Evolutionary conservation across 73 alveolate species (phyloP), one percentile per base, ranked within the genome.

Genomic region (Paraurostyla sp.): DNA sequence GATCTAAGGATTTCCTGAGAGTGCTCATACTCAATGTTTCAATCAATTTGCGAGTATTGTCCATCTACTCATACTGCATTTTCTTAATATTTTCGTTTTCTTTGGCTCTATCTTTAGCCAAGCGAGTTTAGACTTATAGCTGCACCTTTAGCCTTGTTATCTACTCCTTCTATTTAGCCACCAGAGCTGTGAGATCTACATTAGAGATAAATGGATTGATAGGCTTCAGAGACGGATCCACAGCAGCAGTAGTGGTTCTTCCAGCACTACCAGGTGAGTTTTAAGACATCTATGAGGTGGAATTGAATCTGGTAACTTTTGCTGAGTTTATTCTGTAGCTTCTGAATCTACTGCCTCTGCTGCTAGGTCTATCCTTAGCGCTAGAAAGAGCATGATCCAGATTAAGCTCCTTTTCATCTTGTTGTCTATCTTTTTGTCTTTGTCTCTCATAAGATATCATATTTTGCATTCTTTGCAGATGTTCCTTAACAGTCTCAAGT

Each of bases 401-500:
- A n/a, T n/a, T n/a, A n/a, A n/a, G n/a, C n/a, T n/a, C n/a, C n/a
- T n/a, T n/a, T n/a, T n/a, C n/a, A n/a, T n/a, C n/a, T n/a, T n/a
- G 56, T 1, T 38, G 15, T 6, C 41, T 65, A 7, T 38, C 23
- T 32, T 36, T 38, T 16, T 1, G 13, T 38, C 36, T 18, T 33
- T 65, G 18, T 25, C 7, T 2, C 16, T 65, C 76, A 25, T 20
- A 4, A 20, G 32, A 6, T 30, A 27, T 59, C 43, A 11, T 59
- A 6, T 59, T 2, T 49, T 65, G 46, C 46, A 43, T 20, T 29
- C 71, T 48, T 2, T 23, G 20, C 2, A 56, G 51, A 49, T 73
- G 86, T 16, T 49, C 86, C 27, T 73, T 73, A 73, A 6, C 51
- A 18, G 51, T 73, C 30, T 73, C 86, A 3, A 73, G 51, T 73